Evolutionary conservation across 495 filamentous ascomycete genomes (phyloP).

Genomic region (Annulohypoxylon nitens): DNA sequence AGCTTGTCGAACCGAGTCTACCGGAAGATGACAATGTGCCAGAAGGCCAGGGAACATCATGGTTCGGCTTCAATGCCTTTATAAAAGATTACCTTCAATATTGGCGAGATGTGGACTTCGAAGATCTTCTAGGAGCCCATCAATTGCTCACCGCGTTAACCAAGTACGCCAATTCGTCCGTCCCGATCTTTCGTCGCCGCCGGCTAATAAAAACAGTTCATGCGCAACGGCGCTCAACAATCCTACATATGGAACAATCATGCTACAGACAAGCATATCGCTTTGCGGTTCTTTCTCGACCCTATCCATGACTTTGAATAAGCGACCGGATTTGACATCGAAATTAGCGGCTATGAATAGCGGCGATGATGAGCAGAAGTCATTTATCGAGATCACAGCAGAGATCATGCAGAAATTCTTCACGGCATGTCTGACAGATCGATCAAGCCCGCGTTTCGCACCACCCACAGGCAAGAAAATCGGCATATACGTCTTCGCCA

Average conservation of each 20-base stretch:
- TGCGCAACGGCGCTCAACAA: conserved; percentile 85
- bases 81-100: conserved; percentile 83
- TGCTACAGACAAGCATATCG: conserved; percentile 81
- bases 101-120: conserved; percentile 80
- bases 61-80: conserved; percentile 81
- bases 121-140: conserved; percentile 80
- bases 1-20: conserved; percentile 70
- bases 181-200: background rate
- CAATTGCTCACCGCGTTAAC: conserved; percentile 76
- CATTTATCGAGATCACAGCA: conserved; percentile 84
- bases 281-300: conserved; percentile 81
- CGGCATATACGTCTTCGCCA: conserved; percentile 91
- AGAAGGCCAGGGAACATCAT: conserved; percentile 69
- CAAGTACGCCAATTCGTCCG: conserved; percentile 65
- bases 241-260: conserved; percentile 78
- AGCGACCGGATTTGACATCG: conserved; percentile 75
- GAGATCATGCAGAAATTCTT: conserved; percentile 92
- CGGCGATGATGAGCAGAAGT: conserved; percentile 70
- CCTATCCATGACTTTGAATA: conserved; percentile 83
- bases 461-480: conserved; percentile 84
- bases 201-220: conserved; percentile 62
- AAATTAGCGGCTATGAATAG: conserved; percentile 64
- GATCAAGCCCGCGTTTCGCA: conserved; percentile 69
- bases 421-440: conserved; percentile 88
- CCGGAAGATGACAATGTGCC: conserved; percentile 60